A percentile compares a stretch with the other conserved stretches of the same genome.
Conservation (phyloP, 2,329 filamentous ascomycete genomes). For the Ophiostoma australiae region DNA sequence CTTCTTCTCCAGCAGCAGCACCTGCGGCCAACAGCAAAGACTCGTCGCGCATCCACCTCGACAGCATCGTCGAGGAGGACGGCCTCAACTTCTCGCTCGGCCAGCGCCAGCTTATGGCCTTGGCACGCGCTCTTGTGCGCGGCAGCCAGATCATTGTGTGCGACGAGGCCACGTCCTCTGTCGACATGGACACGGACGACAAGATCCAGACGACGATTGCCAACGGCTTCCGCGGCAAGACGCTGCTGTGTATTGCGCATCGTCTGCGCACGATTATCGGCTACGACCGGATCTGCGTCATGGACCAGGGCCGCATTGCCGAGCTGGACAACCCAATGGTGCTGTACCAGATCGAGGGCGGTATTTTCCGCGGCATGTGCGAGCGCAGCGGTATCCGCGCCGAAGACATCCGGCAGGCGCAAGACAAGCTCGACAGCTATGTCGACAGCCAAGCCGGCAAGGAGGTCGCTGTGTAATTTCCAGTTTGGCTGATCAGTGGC, state of each 20-base stretch:
- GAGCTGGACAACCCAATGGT: conserved; percentile 74
- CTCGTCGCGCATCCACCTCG: conserved; percentile 66
- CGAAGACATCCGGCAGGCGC: conserved; percentile 49
- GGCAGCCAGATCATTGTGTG: conserved; percentile 89
- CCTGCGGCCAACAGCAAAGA: neutral
- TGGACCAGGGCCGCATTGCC: conserved; percentile 83
- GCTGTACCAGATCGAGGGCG: conserved; percentile 63
- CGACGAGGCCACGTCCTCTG: conserved; percentile 88
- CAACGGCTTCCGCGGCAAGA: conserved; percentile 77
- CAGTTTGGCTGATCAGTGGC: no score
- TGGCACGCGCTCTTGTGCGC: conserved; percentile 84
- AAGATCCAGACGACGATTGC: conserved; percentile 92
- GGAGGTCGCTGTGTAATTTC: conserved; percentile 2
- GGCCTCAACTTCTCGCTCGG: conserved; percentile 94
- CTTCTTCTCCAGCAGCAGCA: conserved; percentile 20
- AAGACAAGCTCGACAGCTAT: conserved; percentile 27
- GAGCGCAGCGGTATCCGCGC: conserved; percentile 71
- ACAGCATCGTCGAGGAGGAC: conserved; percentile 84
- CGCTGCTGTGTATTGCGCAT: conserved; percentile 88
- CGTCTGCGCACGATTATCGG: conserved; percentile 85
- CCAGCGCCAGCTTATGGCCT: conserved; percentile 90
- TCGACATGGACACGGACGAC: conserved; percentile 94
- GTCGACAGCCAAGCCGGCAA: conserved; percentile 17
- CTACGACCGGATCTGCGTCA: conserved; percentile 94
- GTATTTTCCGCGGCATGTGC: conserved; percentile 86